phyloP scores from a whole-genome alignment of 1,284 basidiomycete genomes.

The Trichosporon sp. region DNA sequence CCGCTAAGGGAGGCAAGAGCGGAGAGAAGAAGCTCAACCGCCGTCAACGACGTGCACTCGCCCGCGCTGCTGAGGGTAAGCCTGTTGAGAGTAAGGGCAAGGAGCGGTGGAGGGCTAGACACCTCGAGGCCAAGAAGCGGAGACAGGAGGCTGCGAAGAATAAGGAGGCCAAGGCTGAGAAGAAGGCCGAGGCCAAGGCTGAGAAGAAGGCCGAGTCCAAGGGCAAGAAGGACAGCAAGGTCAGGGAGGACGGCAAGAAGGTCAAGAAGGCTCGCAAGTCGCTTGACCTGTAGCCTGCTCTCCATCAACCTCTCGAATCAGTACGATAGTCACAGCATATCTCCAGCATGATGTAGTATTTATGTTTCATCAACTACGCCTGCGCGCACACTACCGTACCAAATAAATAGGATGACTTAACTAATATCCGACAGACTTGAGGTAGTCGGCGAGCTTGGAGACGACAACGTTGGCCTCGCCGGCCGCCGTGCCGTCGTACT shows the following conservation, averaged over 20 bases:
- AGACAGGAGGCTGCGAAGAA: background rate
- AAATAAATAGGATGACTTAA: background rate
- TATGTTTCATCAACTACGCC: background rate
- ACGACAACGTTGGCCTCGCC: constrained; percentile 67
- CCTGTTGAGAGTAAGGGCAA: constrained; percentile 5
- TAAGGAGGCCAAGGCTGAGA: constrained; percentile 7
- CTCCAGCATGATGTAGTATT: background rate
- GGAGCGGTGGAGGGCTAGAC: constrained; percentile 8
- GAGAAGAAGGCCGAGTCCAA: background rate
- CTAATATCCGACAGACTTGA: constrained; percentile 57
- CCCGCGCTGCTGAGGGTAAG: constrained; percentile 13
- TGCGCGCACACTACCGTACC: background rate
- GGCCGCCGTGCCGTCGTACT: constrained; percentile 61
- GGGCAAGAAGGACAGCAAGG: constrained; percentile 2
- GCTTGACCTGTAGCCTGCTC: background rate
- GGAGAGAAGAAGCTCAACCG: constrained; percentile 12
- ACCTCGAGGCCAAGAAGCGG: constrained; percentile 7
- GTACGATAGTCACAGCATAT: background rate
- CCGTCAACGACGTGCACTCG: constrained; percentile 11
- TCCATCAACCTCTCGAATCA: background rate
- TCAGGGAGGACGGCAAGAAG: no score
- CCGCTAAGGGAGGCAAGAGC: background rate
- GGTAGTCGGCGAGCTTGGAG: constrained; percentile 72
- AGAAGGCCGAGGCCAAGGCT: background rate
- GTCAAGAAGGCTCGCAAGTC: constrained; percentile 1